Conservation (phyloP, 108 stramenopile species). For the Craspedostauros australis region DNA sequence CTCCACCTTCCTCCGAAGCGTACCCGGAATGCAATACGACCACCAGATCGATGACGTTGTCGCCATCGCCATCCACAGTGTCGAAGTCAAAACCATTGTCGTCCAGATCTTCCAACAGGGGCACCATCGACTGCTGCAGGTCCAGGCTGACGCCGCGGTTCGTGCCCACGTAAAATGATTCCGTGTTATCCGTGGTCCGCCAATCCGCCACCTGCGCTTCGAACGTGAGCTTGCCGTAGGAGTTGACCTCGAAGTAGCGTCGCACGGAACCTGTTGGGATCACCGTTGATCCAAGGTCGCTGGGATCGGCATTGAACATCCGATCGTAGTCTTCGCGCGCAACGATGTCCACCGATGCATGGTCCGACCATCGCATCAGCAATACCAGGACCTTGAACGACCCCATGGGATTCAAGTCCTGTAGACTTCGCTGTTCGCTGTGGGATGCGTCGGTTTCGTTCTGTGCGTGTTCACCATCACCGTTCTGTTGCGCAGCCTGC, state of each 20-base stretch:
- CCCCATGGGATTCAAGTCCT: too few relatives aligned
- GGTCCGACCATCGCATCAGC: slow-evolving; percentile 20
- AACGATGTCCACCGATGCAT: too few relatives aligned
- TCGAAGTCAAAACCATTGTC: neutral
- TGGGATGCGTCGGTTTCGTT: too few relatives aligned
- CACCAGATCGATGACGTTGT: slow-evolving; percentile 6
- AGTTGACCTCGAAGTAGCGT: slow-evolving; percentile 14
- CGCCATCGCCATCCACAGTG: slow-evolving; percentile 1
- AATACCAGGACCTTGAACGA: slow-evolving; percentile 23
- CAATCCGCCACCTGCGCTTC: slow-evolving; percentile 18
- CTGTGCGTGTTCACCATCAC: too few relatives aligned
- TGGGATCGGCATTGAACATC: slow-evolving; percentile 18
- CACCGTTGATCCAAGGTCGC: neutral
- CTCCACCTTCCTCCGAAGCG: too few relatives aligned
- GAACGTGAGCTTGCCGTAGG: slow-evolving; percentile 14
- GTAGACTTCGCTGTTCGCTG: too few relatives aligned
- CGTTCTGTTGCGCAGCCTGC: too few relatives aligned
- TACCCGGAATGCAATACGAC: slow-evolving; percentile 31
- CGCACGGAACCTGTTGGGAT: slow-evolving; percentile 16
- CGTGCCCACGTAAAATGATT: too few relatives aligned
- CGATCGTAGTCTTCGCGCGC: slow-evolving; percentile 6
- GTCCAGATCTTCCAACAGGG: slow-evolving; percentile 11
- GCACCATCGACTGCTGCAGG: too few relatives aligned
- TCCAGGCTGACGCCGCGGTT: too few relatives aligned
- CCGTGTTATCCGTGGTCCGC: too few relatives aligned